Conservation (phyloP, 2,329 filamentous ascomycete genomes). For the Aspergillus alliaceus region DNA sequence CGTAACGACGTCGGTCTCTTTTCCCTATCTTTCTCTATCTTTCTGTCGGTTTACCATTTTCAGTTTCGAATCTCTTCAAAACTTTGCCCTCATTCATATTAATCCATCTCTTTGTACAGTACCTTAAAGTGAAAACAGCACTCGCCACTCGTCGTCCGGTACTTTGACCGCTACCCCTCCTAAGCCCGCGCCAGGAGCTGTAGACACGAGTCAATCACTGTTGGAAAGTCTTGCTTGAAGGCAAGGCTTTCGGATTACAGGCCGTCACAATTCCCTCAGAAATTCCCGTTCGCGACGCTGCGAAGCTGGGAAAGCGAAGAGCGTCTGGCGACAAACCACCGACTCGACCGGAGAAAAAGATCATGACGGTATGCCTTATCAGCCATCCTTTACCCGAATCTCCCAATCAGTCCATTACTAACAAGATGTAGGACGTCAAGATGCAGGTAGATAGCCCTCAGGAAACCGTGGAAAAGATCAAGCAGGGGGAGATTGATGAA, state of each 20-base stretch:
- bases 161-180: slow-evolving; percentile 20
- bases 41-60: slow-evolving; percentile 9
- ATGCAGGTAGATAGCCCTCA: slow-evolving; percentile 64
- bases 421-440: slow-evolving; percentile 47
- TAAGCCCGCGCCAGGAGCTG: slow-evolving; percentile 28
- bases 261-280: slow-evolving; percentile 45
- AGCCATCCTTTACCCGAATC: not conserved
- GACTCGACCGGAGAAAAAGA: slow-evolving; percentile 53
- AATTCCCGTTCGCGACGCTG: slow-evolving; percentile 43
- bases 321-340: slow-evolving; percentile 48
- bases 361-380: slow-evolving; percentile 48
- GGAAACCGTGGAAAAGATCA: slow-evolving; percentile 60
- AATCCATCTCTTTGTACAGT: slow-evolving; percentile 1
- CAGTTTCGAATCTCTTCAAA: not conserved
- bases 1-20: slow-evolving; percentile 5
- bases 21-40: slow-evolving; percentile 8
- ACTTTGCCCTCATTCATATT: not conserved
- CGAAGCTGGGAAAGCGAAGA: slow-evolving; percentile 55
- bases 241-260: slow-evolving; percentile 41
- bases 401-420: slow-evolving; percentile 1
- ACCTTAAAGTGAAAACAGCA: not conserved
- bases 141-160: slow-evolving; percentile 7
- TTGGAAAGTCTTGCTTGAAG: slow-evolving; percentile 44
- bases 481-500: slow-evolving; percentile 66
- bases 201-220: slow-evolving; percentile 18